phyloP scores from a whole-genome alignment of 768 basidiomycete genomes.

The Russula abietina region DNA sequence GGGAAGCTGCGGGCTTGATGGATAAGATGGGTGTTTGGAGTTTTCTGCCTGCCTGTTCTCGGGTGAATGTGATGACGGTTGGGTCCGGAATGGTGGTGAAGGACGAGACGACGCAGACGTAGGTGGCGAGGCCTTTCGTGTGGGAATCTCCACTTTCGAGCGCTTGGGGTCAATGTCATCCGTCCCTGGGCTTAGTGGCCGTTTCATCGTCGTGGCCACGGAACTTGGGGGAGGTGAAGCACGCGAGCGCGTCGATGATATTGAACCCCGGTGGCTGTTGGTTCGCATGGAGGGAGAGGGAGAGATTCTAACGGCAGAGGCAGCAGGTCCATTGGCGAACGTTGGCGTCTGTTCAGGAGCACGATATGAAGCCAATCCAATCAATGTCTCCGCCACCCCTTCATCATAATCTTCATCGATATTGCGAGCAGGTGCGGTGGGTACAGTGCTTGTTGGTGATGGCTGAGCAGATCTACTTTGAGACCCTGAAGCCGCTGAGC shows the following conservation, averaged over 20 bases:
- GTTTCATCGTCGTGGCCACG: slow-evolving; percentile 44
- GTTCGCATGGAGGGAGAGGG: slow-evolving; percentile 42
- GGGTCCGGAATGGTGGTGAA: slow-evolving; percentile 70
- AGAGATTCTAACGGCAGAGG: slow-evolving; percentile 17
- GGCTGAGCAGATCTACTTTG: slow-evolving; percentile 62
- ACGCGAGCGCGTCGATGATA: slow-evolving; percentile 60
- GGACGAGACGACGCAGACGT: slow-evolving; percentile 43
- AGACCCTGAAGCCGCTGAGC: slow-evolving; percentile 51
- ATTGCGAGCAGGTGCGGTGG: slow-evolving; percentile 55
- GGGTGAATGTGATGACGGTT: slow-evolving; percentile 56
- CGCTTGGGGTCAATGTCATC: slow-evolving; percentile 57
- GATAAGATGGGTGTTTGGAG: slow-evolving; percentile 29
- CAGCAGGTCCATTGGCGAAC: slow-evolving; percentile 21
- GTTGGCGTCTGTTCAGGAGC: slow-evolving; percentile 24
- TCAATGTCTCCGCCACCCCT: slow-evolving; percentile 79
- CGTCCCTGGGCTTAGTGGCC: slow-evolving; percentile 60
- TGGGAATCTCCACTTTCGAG: slow-evolving; percentile 47
- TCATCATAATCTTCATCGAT: slow-evolving; percentile 96
- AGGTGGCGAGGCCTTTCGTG: slow-evolving; percentile 52
- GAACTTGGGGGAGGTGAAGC: slow-evolving; percentile 50
- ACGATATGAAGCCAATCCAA: slow-evolving; percentile 46
- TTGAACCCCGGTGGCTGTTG: slow-evolving; percentile 55
- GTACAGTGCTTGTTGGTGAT: slow-evolving; percentile 58
- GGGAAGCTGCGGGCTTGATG: slow-evolving; percentile 49
- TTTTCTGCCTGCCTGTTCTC: slow-evolving; percentile 50